These are phyloP conservation scores for Phanerochaete carnosa DNA, from an alignment of 768 basidiomycete species.

Conservation along the genomic window DNA sequence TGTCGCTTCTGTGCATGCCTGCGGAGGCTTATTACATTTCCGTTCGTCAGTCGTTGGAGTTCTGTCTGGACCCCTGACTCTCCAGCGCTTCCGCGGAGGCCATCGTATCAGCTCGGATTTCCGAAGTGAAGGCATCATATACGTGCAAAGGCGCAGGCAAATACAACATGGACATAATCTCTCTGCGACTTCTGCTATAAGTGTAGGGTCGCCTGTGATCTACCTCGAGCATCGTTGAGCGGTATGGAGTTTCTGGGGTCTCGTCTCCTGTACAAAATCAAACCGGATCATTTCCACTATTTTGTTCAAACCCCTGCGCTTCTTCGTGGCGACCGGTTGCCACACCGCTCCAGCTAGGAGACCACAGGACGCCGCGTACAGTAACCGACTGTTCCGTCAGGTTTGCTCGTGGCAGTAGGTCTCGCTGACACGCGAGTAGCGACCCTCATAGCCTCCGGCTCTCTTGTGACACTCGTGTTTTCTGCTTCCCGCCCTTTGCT, in stretches of 20 bases:
- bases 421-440: neutral
- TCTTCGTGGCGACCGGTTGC: neutral
- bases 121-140: too few relatives aligned
- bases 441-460: neutral
- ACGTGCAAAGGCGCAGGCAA: too few relatives aligned
- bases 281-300: neutral
- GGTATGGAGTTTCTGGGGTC: neutral
- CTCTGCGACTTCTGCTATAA: too few relatives aligned
- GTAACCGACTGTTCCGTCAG: neutral
- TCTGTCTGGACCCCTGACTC: too few relatives aligned
- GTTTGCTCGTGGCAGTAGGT: neutral
- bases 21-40: too few relatives aligned
- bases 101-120: too few relatives aligned
- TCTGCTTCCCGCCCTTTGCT: neutral
- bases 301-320: neutral
- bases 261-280: neutral
- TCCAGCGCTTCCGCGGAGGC: too few relatives aligned
- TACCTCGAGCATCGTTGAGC: neutral
- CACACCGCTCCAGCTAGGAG: neutral
- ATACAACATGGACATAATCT: too few relatives aligned
- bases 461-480: neutral
- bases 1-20: too few relatives aligned
- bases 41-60: too few relatives aligned
- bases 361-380: neutral
- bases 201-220: too few relatives aligned